These are phyloP conservation scores for Fomitopsis betulina DNA, from an alignment of 1,284 basidiomycete species.

Conservation along the genomic window DNA sequence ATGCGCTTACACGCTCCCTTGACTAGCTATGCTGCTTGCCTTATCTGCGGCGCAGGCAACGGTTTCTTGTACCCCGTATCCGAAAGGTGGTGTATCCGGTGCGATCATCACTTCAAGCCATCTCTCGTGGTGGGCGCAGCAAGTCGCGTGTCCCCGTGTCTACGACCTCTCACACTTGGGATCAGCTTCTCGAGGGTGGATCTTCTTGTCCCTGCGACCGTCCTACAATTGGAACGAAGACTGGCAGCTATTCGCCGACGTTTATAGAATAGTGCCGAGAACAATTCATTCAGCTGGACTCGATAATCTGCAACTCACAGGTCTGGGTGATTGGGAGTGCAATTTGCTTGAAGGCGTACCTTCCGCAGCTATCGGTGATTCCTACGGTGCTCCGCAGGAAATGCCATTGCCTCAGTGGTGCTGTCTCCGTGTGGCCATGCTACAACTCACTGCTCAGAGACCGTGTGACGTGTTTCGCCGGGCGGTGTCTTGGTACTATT, in stretches of 20 bases:
- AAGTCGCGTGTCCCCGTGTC: background rate
- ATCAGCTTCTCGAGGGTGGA: background rate
- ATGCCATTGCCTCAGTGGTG: too few relatives aligned
- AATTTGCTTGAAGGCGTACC: too few relatives aligned
- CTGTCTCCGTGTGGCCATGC: too few relatives aligned
- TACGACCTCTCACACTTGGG: background rate
- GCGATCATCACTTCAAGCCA: background rate
- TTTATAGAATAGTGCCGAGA: background rate
- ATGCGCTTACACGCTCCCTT: background rate
- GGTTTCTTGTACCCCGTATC: background rate
- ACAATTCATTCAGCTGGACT: background rate
- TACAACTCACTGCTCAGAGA: too few relatives aligned
- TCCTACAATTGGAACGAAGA: background rate
- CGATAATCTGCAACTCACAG: background rate
- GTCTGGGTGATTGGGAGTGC: too few relatives aligned
- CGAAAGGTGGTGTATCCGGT: background rate
- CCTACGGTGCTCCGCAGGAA: too few relatives aligned
- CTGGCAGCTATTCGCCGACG: background rate
- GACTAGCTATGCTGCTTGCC: background rate
- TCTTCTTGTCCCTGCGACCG: background rate
- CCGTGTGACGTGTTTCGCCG: too few relatives aligned
- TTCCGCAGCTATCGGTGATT: too few relatives aligned
- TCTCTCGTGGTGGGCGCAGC: background rate
- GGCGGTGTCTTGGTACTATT: too few relatives aligned
- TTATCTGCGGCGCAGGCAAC: background rate